Base-by-base conservation (phyloP, 1,284 basidiomycete genomes). In the Ganoderma resinaceum region DNA sequence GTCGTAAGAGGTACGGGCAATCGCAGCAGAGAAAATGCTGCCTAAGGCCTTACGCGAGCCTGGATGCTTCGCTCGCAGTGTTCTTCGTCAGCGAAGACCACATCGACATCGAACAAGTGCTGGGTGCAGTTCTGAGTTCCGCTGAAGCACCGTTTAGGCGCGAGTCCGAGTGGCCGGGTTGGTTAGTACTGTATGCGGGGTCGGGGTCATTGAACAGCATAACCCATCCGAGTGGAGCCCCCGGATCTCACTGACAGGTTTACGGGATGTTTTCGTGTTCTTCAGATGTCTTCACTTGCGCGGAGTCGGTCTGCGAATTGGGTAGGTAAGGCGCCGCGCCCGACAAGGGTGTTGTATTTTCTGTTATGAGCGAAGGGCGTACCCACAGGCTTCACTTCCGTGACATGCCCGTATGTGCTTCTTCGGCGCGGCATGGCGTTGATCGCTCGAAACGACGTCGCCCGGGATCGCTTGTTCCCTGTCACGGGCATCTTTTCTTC, bases 361-460 rank as follows among this genome's bases (percentile, higher is more conserved):
- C 61, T 46, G 49, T 62, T 60, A 20, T 49, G 52, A 26, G 33
- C n/a, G 35, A n/a, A 52, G 18, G 43, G 14, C 26, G 26, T 58
- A 66, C 66, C 31, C 66, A 62, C 66, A 55, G 33, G 42, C 61
- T 59, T 62, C 53, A 66, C 53, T 66, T 66, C 66, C 66, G 66
- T 59, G 63, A 43, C 49, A 60, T 55, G 49, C 16, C 31, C 52
- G 60, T 52, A 55, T 62, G 29, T 29, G 60, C 53, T 49, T 31
- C 61, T 18, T 55, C 52, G n/a, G 52, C 40, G 59, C 66, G 53
- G 53, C 53, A 57, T 42, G 53, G 29, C n/a, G 37, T 40, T 60
- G 58, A 38, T 60, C 35, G 58, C 23, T 23, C 37, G 23, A 40
- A 37, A n/a, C 6, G 58, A 40, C 37, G 58, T 38, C 58, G 37